These are phyloP conservation scores for Tetragonia tetragonoides DNA, from an alignment of 148 eudicot species.

Conservation along the genomic window DNA sequence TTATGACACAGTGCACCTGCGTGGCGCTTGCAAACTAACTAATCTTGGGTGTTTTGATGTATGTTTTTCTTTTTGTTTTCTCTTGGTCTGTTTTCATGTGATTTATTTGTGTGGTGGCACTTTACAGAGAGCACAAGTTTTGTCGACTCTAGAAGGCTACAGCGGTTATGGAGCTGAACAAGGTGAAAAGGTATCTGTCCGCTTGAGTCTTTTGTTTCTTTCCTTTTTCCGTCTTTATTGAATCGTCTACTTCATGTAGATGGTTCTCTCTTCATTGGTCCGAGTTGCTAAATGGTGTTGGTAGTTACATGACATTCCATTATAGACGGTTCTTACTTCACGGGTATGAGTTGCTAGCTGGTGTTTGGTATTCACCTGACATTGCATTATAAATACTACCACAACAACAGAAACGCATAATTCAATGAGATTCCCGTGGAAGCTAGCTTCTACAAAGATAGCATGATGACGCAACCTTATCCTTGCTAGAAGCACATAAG, in stretches of 20 bases:
- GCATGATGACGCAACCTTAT: neutral
- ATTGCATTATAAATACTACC: neutral
- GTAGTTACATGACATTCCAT: too few relatives aligned
- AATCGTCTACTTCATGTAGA: neutral
- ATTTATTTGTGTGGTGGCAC: neutral
- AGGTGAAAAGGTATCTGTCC: conserved; percentile 69
- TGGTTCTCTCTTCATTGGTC: neutral
- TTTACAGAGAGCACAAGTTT: conserved; percentile 59
- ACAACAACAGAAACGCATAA: neutral
- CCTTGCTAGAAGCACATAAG: neutral
- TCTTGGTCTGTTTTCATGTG: neutral
- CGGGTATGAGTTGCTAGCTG: neutral
- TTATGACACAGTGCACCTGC: neutral
- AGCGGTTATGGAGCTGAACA: conserved; percentile 97
- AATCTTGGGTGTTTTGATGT: neutral
- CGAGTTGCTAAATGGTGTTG: neutral
- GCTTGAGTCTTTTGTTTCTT: neutral
- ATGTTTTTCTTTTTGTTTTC: neutral
- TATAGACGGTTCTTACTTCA: too few relatives aligned
- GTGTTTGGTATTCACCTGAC: neutral
- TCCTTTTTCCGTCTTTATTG: neutral
- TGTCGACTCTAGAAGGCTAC: conserved; percentile 77
- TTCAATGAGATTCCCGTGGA: neutral
- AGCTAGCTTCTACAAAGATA: neutral
- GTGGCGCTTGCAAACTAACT: neutral